Evolutionary conservation across 1,284 basidiomycete species (phyloP).

Genomic region (Boletellus dicymbophilus): DNA sequence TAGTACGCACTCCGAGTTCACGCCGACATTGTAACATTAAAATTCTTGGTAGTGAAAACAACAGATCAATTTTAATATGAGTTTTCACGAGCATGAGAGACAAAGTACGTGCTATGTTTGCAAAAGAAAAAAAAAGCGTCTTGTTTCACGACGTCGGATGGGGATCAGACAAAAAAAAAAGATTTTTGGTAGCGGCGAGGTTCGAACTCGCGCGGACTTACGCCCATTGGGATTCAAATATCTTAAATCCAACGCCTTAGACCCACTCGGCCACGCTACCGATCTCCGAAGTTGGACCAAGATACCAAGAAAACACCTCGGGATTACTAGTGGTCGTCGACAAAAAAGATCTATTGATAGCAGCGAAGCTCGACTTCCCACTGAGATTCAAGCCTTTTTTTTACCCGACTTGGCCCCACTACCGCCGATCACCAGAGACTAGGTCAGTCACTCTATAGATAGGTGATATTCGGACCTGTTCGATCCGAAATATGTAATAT

Average conservation of each 20-base stretch:
- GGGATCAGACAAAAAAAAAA: neutral
- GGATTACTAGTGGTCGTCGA: no score
- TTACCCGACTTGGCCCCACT: no score
- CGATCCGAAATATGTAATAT: no score
- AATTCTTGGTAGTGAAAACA: neutral
- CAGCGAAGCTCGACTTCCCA: no score
- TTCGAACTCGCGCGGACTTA: slow-evolving; percentile 80
- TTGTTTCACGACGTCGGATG: no score
- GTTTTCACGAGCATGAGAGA: neutral
- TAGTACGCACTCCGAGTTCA: no score
- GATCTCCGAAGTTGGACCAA: slow-evolving; percentile 27
- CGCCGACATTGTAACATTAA: neutral
- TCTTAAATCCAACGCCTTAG: slow-evolving; percentile 86
- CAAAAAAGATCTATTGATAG: no score
- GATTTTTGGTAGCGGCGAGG: slow-evolving; percentile 73
- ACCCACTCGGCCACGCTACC: slow-evolving; percentile 81
- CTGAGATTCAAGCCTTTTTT: no score
- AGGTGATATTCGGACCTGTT: no score
- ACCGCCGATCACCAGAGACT: no score
- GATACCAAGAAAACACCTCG: no score
- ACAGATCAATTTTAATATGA: neutral
- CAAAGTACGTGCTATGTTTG: no score
- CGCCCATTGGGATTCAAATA: slow-evolving; percentile 73
- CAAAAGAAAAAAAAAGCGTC: neutral
- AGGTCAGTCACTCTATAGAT: neutral